These are phyloP conservation scores for Neoboletus brunneissimus DNA, from an alignment of 768 basidiomycete species.

Conservation along the genomic window DNA sequence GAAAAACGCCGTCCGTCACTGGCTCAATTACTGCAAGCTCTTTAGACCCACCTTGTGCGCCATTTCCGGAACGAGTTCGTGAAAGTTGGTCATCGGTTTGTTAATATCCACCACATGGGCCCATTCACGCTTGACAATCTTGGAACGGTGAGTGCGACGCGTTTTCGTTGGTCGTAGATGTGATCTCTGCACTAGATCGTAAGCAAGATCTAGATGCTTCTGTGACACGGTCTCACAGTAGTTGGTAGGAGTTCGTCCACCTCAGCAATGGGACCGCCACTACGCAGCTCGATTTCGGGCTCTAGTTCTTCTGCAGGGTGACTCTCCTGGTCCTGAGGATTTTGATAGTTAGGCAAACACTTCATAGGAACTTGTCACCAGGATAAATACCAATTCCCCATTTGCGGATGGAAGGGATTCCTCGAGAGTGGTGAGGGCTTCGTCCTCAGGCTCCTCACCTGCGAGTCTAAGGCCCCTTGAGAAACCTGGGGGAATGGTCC, in stretches of 20 bases:
- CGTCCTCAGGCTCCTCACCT: slow-evolving; percentile 51
- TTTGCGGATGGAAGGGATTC: slow-evolving; percentile 11
- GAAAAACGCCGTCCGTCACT: slow-evolving; percentile 5
- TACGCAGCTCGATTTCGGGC: slow-evolving; percentile 18
- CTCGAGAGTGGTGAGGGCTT: slow-evolving; percentile 36
- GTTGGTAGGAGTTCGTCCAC: slow-evolving; percentile 81
- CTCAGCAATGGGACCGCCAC: slow-evolving; percentile 38
- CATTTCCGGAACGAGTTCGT: slow-evolving; percentile 93
- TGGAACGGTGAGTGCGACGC: slow-evolving; percentile 41
- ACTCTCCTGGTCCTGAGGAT: slow-evolving; percentile 19
- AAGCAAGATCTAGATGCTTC: neutral
- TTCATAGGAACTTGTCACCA: slow-evolving; percentile 2
- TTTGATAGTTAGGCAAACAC: slow-evolving; percentile 24
- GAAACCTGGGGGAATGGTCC: slow-evolving; percentile 80
- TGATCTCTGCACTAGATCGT: slow-evolving; percentile 41
- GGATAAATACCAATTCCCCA: slow-evolving; percentile 16
- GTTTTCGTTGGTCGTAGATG: slow-evolving; percentile 55
- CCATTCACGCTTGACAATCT: slow-evolving; percentile 87
- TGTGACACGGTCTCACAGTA: slow-evolving; percentile 34
- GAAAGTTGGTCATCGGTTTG: slow-evolving; percentile 83
- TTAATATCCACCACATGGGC: slow-evolving; percentile 96
- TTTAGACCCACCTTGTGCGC: slow-evolving; percentile 70
- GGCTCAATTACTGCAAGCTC: neutral
- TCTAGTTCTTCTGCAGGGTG: slow-evolving; percentile 22
- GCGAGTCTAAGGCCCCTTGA: slow-evolving; percentile 72